A percentile compares a stretch with the other conserved stretches of the same genome.
These are phyloP conservation scores for Teunomyces tritomae DNA, from an alignment of 805 yeast genomes.

Conservation along the genomic window DNA sequence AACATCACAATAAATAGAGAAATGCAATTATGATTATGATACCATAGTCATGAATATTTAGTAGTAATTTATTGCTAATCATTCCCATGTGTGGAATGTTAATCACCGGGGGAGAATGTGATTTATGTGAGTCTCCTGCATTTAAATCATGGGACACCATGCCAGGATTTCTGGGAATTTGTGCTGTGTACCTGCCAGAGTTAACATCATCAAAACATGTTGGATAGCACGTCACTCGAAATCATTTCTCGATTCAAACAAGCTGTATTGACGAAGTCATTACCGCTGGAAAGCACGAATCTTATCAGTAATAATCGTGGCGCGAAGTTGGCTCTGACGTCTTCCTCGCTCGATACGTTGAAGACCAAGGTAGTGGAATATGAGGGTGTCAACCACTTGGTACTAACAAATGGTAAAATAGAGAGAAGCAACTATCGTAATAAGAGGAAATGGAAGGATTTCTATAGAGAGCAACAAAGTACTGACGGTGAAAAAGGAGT, in stretches of 20 bases:
- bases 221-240: slow-evolving; percentile 38
- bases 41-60: no score
- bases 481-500: slow-evolving; percentile 7
- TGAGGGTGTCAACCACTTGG: slow-evolving; percentile 34
- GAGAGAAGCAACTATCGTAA: slow-evolving; percentile 24
- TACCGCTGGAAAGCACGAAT: slow-evolving; percentile 6
- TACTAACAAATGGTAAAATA: slow-evolving; percentile 34
- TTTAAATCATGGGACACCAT: not conserved
- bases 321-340: slow-evolving; percentile 20
- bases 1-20: no score
- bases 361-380: slow-evolving; percentile 38
- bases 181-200: not conserved
- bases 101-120: no score
- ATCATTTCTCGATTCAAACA: slow-evolving; percentile 38
- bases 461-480: slow-evolving; percentile 12
- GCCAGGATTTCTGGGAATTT: not conserved
- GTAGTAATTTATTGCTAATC: no score
- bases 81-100: no score
- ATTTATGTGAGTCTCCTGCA: no score
- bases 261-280: slow-evolving; percentile 25
- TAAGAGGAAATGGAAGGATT: slow-evolving; percentile 38
- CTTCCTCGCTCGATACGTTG: slow-evolving; percentile 19
- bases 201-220: slow-evolving; percentile 20
- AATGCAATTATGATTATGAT: no score
- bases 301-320: slow-evolving; percentile 28